phyloP scores from a whole-genome alignment of 1,284 basidiomycete species.

The Boletus smithii region DNA sequence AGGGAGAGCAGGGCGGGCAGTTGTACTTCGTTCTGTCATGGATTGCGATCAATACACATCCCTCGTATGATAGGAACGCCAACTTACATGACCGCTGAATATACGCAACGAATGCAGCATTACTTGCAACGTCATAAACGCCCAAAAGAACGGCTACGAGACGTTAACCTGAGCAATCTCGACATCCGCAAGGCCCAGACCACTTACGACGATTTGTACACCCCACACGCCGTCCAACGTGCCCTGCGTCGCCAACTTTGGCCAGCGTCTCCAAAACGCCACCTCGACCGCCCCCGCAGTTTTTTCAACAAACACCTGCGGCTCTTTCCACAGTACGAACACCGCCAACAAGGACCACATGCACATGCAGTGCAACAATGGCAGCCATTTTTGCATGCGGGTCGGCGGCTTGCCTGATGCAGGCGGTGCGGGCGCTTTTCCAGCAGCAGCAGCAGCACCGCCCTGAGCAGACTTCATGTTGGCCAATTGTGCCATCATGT shows the following conservation, averaged over 20 bases:
- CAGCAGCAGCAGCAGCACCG: slow-evolving; percentile 15
- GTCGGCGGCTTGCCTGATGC: slow-evolving; percentile 37
- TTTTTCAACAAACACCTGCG: slow-evolving; percentile 39
- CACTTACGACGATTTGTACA: slow-evolving; percentile 54
- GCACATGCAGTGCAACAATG: slow-evolving; percentile 58
- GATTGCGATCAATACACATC: slow-evolving; percentile 1
- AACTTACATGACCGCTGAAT: slow-evolving; percentile 64
- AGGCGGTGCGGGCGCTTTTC: slow-evolving; percentile 19
- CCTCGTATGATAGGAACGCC: neutral
- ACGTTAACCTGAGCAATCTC: slow-evolving; percentile 7
- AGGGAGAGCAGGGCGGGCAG: slow-evolving; percentile 58
- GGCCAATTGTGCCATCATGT: slow-evolving; percentile 35
- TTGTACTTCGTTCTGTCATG: slow-evolving; percentile 51
- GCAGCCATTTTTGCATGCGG: slow-evolving; percentile 57
- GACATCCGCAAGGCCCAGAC: neutral
- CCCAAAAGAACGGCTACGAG: slow-evolving; percentile 73
- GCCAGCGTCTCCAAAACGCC: slow-evolving; percentile 56
- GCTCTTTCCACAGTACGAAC: slow-evolving; percentile 66
- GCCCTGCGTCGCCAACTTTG: slow-evolving; percentile 40
- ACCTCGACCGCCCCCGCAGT: slow-evolving; percentile 19
- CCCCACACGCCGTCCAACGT: slow-evolving; percentile 37
- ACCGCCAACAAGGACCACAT: slow-evolving; percentile 63
- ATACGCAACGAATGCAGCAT: slow-evolving; percentile 66
- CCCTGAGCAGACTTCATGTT: slow-evolving; percentile 30
- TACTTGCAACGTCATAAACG: slow-evolving; percentile 67